Evolutionary conservation across 2,329 filamentous ascomycete species (phyloP).

Genomic region (Diaporthe australafricana): DNA sequence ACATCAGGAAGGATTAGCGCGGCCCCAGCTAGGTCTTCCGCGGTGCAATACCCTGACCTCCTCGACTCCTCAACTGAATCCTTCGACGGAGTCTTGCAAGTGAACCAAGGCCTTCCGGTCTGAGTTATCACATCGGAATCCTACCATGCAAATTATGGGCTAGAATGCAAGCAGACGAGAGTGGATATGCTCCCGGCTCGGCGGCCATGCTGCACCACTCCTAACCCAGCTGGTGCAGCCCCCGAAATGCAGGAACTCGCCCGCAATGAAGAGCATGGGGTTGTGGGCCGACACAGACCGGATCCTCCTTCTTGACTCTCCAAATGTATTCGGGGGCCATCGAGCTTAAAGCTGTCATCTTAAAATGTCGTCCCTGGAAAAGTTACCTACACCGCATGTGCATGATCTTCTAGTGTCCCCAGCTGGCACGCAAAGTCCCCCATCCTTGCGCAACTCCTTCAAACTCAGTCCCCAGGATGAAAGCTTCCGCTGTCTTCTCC

Average conservation of each 20-base stretch:
- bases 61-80: neutral
- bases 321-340: neutral
- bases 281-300: neutral
- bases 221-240: slow-evolving; percentile 1
- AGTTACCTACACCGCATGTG: neutral
- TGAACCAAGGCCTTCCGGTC: neutral
- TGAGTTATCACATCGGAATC: slow-evolving; percentile 2
- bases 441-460: neutral
- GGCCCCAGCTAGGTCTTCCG: slow-evolving; percentile 4
- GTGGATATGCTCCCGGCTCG: neutral
- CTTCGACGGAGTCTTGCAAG: neutral
- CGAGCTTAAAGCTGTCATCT: neutral
- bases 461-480: neutral
- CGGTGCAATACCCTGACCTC: neutral
- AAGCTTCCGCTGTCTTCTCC: neutral
- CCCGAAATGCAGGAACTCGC: slow-evolving; percentile 13
- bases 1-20: neutral
- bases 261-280: neutral
- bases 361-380: neutral
- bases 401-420: neutral
- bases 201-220: neutral
- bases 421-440: neutral
- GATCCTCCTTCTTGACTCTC: neutral
- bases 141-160: neutral
- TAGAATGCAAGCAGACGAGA: neutral